phyloP scores from a whole-genome alignment of 306 rosid genomes.

The Sicyos edulis region DNA sequence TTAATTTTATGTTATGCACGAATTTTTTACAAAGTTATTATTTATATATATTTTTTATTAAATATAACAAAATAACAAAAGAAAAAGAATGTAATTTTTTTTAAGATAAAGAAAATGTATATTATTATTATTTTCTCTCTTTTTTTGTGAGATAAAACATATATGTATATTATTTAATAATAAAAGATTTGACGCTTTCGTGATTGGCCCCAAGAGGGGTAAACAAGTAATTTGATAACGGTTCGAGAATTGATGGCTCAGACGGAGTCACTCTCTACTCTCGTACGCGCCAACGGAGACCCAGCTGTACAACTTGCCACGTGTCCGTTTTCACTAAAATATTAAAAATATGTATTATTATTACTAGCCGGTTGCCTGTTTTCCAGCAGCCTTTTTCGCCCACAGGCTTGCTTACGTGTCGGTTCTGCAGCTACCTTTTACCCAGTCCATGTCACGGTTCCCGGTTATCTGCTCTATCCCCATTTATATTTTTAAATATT shows the following conservation, averaged over 20 bases:
- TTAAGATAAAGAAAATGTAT: too few relatives aligned
- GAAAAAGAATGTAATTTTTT: too few relatives aligned
- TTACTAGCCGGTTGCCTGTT: not conserved
- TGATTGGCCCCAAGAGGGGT: not conserved
- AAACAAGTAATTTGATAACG: not conserved
- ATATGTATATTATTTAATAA: not conserved
- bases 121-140: too few relatives aligned
- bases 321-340: not conserved
- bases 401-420: slow-evolving; percentile 9
- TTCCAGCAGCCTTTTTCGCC: not conserved
- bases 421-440: not conserved
- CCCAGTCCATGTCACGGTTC: not conserved
- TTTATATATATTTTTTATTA: too few relatives aligned
- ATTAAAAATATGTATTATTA: not conserved
- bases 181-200: slow-evolving; percentile 2
- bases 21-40: too few relatives aligned
- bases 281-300: slow-evolving; percentile 19
- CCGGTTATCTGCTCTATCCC: not conserved
- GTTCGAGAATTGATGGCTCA: not conserved
- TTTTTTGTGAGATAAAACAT: too few relatives aligned
- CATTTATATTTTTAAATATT: too few relatives aligned
- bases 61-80: too few relatives aligned
- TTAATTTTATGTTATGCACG: too few relatives aligned
- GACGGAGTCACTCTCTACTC: slow-evolving; percentile 10
- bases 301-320: slow-evolving; percentile 8